These are phyloP conservation scores for Cavenderia fasciculata DNA, from an alignment of 78 protist genomes.

Conservation along the genomic window DNA sequence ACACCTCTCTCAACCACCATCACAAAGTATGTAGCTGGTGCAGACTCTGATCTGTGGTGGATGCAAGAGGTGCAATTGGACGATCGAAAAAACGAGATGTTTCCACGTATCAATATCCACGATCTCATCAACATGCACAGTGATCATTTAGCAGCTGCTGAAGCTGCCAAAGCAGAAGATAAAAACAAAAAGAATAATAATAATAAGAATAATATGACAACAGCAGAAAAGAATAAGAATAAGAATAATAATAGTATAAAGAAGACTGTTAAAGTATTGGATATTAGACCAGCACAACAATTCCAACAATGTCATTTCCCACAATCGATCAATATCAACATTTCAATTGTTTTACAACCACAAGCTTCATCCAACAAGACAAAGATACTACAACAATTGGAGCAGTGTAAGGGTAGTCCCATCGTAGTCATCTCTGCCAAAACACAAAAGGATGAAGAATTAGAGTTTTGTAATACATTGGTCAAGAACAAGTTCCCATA, in stretches of 20 bases:
- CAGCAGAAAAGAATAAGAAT: too few relatives aligned
- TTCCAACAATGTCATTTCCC: conserved; percentile 66
- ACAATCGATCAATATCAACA: conserved; percentile 27
- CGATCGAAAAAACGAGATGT: conserved; percentile 28
- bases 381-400: conserved; percentile 12
- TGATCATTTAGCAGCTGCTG: background rate
- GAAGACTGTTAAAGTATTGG: conserved; percentile 10
- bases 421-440: conserved; percentile 41
- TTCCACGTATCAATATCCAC: conserved; percentile 66
- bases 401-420: conserved; percentile 40
- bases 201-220: background rate
- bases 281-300: conserved; percentile 24
- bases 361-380: background rate
- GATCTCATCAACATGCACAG: conserved; percentile 25
- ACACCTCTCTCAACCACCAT: conserved; percentile 71
- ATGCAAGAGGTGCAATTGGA: conserved; percentile 66
- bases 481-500: conserved; percentile 55
- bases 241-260: background rate
- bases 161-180: too few relatives aligned
- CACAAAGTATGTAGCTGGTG: conserved; percentile 10
- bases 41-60: conserved; percentile 64
- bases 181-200: conserved; percentile 4
- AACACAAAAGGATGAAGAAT: background rate
- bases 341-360: background rate
- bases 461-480: conserved; percentile 48